Conservation (phyloP, 2,329 filamentous ascomycete genomes). For the Botryotinia narcissicola region DNA sequence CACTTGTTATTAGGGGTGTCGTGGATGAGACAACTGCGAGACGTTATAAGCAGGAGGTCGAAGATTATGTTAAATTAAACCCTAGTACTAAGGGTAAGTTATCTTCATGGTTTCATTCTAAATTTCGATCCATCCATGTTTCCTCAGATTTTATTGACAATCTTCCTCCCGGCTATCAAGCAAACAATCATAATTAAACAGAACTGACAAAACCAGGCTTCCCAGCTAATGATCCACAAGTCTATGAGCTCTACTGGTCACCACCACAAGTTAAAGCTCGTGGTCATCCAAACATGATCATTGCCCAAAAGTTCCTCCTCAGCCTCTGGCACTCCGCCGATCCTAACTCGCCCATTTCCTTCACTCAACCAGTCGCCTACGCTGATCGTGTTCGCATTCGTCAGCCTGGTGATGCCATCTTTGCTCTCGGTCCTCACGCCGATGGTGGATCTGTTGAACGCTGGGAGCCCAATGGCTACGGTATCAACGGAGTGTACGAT, state of each 20-base stretch:
- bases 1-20: constrained; percentile 62
- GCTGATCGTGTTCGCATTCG: constrained; percentile 65
- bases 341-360: constrained; percentile 45
- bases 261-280: constrained; percentile 65
- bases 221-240: constrained; percentile 63
- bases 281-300: constrained; percentile 62
- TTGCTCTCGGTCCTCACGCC: constrained; percentile 70
- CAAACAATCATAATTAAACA: neutral
- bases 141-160: too few species aligned
- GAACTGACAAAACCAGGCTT: constrained; percentile 45
- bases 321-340: constrained; percentile 53
- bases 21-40: constrained; percentile 61
- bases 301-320: constrained; percentile 61
- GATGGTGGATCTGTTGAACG: constrained; percentile 74
- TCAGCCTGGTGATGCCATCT: constrained; percentile 66
- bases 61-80: constrained; percentile 65
- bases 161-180: neutral
- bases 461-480: constrained; percentile 71
- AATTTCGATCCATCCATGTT: too few species aligned
- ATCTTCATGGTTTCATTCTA: neutral
- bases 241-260: constrained; percentile 77
- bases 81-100: constrained; percentile 51
- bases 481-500: constrained; percentile 66
- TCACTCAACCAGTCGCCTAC: constrained; percentile 60
- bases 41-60: constrained; percentile 61